Conservation (phyloP, 2,329 filamentous ascomycete genomes). For the Cercospora zeina region DNA sequence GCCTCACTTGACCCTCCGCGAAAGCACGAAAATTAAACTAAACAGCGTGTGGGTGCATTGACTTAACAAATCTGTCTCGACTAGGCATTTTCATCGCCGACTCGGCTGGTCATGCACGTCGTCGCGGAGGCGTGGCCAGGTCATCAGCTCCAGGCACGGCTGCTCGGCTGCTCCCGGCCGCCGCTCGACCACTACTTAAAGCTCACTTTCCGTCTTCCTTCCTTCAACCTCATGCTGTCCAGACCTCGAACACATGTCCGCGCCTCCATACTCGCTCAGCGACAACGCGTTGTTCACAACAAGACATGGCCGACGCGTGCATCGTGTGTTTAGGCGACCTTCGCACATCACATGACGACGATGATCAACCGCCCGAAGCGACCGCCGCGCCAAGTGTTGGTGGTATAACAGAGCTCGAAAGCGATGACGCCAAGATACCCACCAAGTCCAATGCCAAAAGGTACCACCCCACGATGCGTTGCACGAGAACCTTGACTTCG, state of each 20-base stretch:
- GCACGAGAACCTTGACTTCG: conserved; percentile 27
- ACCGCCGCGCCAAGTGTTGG: conserved; percentile 29
- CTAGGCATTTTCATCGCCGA: background rate
- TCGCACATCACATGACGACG: conserved; percentile 58
- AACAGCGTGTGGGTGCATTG: conserved; percentile 1
- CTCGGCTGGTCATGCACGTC: conserved; percentile 7
- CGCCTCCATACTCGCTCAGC: conserved; percentile 17
- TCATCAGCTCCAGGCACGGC: conserved; percentile 1
- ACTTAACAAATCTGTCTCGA: background rate
- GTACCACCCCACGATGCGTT: conserved; percentile 36
- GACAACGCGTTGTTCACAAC: conserved; percentile 18
- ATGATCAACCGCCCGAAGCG: conserved; percentile 46
- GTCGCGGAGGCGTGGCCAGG: background rate
- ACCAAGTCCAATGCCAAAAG: conserved; percentile 36
- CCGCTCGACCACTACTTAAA: background rate
- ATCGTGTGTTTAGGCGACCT: conserved; percentile 73
- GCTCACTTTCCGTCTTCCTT: conserved; percentile 19
- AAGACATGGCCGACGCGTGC: conserved; percentile 64
- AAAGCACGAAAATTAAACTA: background rate
- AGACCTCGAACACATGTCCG: conserved; percentile 24
- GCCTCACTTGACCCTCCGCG: background rate
- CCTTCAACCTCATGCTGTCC: conserved; percentile 21
- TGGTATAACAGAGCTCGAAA: conserved; percentile 26
- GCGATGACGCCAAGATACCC: conserved; percentile 33
- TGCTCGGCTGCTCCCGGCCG: background rate